Evolutionary conservation across 176 grass and related monocot species (phyloP).

Genomic region (Thalia dealbata): DNA sequence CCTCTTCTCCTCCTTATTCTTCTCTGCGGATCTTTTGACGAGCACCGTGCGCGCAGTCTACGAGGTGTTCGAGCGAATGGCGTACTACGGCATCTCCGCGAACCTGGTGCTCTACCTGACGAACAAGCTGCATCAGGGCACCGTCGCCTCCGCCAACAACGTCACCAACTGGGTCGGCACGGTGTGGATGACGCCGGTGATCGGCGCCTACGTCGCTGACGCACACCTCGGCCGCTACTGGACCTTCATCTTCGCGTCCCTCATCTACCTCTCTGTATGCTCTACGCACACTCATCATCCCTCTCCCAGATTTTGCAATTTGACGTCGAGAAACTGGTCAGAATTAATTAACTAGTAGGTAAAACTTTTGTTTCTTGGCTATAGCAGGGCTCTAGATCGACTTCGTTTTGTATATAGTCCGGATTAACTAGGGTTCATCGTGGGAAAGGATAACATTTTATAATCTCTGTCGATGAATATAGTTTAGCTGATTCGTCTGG

Average conservation of each 20-base stretch:
- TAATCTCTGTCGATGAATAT: too few relatives aligned
- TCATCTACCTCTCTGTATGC: constrained; percentile 65
- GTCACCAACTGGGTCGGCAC: constrained; percentile 93
- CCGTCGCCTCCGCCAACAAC: constrained; percentile 66
- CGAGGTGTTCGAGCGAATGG: constrained; percentile 91
- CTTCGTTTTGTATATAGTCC: too few relatives aligned
- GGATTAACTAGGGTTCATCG: too few relatives aligned
- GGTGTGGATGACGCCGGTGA: constrained; percentile 76
- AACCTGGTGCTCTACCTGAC: constrained; percentile 91
- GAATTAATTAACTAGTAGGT: too few relatives aligned
- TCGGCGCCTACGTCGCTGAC: constrained; percentile 86
- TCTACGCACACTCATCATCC: too few relatives aligned
- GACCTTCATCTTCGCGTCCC: constrained; percentile 60
- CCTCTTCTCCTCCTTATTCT: not conserved
- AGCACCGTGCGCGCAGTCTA: constrained; percentile 36
- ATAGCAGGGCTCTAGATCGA: too few relatives aligned
- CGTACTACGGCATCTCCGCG: constrained; percentile 82
- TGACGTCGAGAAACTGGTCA: too few relatives aligned
- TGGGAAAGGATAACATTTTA: too few relatives aligned
- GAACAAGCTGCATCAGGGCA: constrained; percentile 63
- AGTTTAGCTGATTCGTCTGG: too few relatives aligned
- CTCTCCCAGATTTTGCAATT: too few relatives aligned
- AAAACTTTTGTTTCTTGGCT: too few relatives aligned
- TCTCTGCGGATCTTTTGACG: too few relatives aligned
- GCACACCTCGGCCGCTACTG: constrained; percentile 83